phyloP scores from a whole-genome alignment of 192 early-diverging fungal genomes.

The Kappamyces sp. region DNA sequence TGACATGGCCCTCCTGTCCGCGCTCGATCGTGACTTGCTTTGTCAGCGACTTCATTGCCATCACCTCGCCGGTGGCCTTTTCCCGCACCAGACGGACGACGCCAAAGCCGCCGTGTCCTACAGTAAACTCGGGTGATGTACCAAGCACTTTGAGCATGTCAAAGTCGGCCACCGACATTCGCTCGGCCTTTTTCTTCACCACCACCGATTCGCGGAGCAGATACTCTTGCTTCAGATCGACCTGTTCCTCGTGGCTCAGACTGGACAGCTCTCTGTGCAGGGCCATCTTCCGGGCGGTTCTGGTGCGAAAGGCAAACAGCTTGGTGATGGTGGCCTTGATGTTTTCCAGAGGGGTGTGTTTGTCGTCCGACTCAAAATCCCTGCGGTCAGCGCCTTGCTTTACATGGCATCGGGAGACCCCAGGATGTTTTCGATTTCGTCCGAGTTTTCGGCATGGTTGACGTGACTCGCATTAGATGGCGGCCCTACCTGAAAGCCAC shows the following conservation, averaged over 20 bases:
- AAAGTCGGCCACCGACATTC: conserved; percentile 41
- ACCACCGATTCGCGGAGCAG: conserved; percentile 17
- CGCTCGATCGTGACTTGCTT: conserved; percentile 34
- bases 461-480: conserved; percentile 39
- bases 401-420: conserved; percentile 39
- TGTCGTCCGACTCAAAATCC: conserved; percentile 45
- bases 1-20: conserved; percentile 42
- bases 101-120: conserved; percentile 54
- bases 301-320: conserved; percentile 10
- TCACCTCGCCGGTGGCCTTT: conserved; percentile 38
- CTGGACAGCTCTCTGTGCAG: conserved; percentile 5
- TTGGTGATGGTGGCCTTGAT: conserved; percentile 11
- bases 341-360: conserved; percentile 3
- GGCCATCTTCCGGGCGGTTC: conserved; percentile 7
- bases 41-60: conserved; percentile 45
- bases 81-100: conserved; percentile 51
- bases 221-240: conserved; percentile 12
- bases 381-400: conserved; percentile 45
- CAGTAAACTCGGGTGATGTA: background rate
- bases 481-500: conserved; percentile 52
- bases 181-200: conserved; percentile 19
- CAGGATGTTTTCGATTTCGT: conserved; percentile 49
- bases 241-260: conserved; percentile 13
- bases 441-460: conserved; percentile 36
- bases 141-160: conserved; percentile 43